Conservation (phyloP, 805 yeast species). For the Barnettozyma botsteinii region DNA sequence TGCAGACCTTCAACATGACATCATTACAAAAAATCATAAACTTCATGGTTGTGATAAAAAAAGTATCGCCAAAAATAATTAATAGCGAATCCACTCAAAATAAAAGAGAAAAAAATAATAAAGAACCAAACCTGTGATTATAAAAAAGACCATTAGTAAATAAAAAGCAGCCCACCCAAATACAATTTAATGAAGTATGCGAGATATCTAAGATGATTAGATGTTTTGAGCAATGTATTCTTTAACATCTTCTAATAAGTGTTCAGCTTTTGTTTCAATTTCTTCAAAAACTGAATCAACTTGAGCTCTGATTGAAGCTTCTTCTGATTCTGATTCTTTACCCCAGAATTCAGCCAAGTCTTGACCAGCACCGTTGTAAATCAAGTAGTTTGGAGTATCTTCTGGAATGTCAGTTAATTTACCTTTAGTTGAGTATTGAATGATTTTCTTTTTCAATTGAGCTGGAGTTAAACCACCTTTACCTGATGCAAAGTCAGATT, state of each 20-base stretch:
- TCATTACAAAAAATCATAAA: background rate
- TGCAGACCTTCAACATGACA: background rate
- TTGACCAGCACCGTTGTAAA: slow-evolving; percentile 79
- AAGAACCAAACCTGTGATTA: background rate
- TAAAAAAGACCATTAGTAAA: background rate
- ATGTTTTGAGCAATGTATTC: slow-evolving; percentile 11
- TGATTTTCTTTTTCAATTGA: slow-evolving; percentile 70
- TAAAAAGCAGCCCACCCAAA: slow-evolving; percentile 5
- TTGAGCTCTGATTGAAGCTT: slow-evolving; percentile 4
- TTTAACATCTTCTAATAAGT: slow-evolving; percentile 10
- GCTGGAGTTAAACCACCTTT: slow-evolving; percentile 57
- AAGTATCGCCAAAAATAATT: background rate
- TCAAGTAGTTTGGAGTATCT: slow-evolving; percentile 72
- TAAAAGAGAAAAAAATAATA: slow-evolving; percentile 1
- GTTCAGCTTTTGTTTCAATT: slow-evolving; percentile 18
- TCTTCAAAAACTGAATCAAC: slow-evolving; percentile 18
- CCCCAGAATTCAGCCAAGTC: slow-evolving; percentile 38
- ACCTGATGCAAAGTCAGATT: slow-evolving; percentile 54
- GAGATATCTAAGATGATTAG: slow-evolving; percentile 1
- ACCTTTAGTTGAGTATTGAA: slow-evolving; percentile 60
- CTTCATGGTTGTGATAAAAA: background rate
- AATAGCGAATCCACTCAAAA: slow-evolving; percentile 1
- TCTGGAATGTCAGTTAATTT: slow-evolving; percentile 57
- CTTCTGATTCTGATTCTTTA: slow-evolving; percentile 3
- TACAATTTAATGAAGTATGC: background rate